Conservation (phyloP, 2,329 filamentous ascomycete species). For the Colletotrichum paranaense region DNA sequence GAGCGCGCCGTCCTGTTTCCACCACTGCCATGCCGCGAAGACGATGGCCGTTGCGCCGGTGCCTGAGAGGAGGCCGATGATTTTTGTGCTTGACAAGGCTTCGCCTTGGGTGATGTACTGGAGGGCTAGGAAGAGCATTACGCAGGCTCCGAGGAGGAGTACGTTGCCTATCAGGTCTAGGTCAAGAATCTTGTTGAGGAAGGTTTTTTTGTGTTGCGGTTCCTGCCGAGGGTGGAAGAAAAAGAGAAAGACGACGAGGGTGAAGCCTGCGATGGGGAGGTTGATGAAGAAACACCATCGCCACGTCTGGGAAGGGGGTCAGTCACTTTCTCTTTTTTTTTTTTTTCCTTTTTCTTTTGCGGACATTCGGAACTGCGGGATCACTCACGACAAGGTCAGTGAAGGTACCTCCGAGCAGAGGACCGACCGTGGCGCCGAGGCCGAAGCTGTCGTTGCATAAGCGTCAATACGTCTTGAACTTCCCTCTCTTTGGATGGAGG, state of each 20-base stretch:
- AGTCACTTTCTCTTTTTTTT: not conserved
- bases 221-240: slow-evolving; percentile 41
- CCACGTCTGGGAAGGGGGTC: slow-evolving; percentile 37
- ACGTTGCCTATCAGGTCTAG: slow-evolving; percentile 53
- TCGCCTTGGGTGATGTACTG: slow-evolving; percentile 58
- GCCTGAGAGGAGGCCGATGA: slow-evolving; percentile 52
- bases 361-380: too few species aligned
- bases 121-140: slow-evolving; percentile 60
- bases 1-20: slow-evolving; percentile 54
- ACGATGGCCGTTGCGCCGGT: slow-evolving; percentile 40
- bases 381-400: slow-evolving; percentile 47
- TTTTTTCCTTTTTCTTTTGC: too few species aligned
- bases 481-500: not conserved
- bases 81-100: slow-evolving; percentile 54
- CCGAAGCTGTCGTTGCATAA: slow-evolving; percentile 42
- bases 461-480: not conserved
- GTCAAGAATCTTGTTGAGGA: slow-evolving; percentile 42
- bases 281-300: slow-evolving; percentile 38
- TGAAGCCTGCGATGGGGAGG: slow-evolving; percentile 43
- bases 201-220: slow-evolving; percentile 38
- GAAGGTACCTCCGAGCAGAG: slow-evolving; percentile 50
- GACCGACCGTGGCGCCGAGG: slow-evolving; percentile 47
- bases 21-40: slow-evolving; percentile 56
- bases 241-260: slow-evolving; percentile 41
- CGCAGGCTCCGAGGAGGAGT: slow-evolving; percentile 55